Conservation (phyloP, 495 filamentous ascomycete genomes). For the Astrothelium macrocarpum region DNA sequence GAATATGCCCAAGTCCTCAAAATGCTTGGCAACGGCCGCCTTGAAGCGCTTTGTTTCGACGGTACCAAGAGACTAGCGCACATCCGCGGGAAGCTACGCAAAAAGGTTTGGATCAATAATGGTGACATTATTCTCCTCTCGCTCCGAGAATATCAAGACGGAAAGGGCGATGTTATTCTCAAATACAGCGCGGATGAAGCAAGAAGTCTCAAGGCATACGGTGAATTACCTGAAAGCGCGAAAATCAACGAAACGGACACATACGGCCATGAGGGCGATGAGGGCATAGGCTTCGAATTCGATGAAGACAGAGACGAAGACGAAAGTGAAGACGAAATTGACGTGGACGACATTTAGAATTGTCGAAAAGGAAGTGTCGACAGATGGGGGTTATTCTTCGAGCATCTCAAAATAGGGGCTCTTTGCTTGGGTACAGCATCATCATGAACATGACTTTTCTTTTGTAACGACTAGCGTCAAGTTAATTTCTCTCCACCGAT, state of each 20-base stretch:
- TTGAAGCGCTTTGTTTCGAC: conserved; percentile 96
- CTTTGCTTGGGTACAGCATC: not conserved
- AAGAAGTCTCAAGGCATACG: conserved; percentile 85
- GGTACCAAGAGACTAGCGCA: conserved; percentile 77
- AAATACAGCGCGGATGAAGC: conserved; percentile 99
- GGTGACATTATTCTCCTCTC: conserved; percentile 97
- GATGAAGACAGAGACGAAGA: conserved; percentile 45
- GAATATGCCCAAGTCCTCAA: conserved; percentile 98
- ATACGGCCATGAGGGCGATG: conserved; percentile 62
- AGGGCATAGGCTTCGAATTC: conserved; percentile 78
- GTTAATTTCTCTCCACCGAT: not conserved
- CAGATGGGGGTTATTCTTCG: not conserved
- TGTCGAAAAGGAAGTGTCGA: not conserved
- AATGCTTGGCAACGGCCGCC: conserved; percentile 96
- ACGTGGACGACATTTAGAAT: conserved; percentile 68
- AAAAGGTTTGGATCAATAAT: conserved; percentile 93
- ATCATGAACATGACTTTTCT: not conserved
- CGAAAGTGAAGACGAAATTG: conserved; percentile 47
- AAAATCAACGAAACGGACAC: conserved; percentile 99
- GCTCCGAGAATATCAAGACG: conserved; percentile 96
- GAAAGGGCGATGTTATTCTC: conserved; percentile 97
- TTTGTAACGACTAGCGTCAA: not conserved
- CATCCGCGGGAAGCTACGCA: conserved; percentile 91
- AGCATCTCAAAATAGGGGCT: not conserved
- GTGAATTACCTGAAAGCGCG: conserved; percentile 91